A percentile compares a stretch with the other conserved stretches of the same genome.
These are phyloP conservation scores for Talaromyces sp. DNA, from an alignment of 2,329 filamentous ascomycete genomes.

Conservation along the genomic window DNA sequence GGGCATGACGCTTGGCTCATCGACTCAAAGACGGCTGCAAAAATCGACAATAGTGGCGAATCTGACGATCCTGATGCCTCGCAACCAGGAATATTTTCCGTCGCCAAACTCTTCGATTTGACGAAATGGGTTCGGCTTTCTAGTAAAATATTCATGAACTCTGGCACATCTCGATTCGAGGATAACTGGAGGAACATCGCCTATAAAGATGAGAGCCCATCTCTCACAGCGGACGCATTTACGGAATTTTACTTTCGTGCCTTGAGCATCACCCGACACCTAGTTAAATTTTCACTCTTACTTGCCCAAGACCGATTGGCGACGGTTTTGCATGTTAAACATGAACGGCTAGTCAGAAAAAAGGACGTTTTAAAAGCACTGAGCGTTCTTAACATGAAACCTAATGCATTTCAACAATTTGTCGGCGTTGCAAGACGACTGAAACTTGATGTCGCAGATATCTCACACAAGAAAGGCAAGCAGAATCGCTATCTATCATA, in stretches of 20 bases:
- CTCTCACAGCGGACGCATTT: conserved; percentile 70
- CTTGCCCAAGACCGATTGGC: conserved; percentile 42
- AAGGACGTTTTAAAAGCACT: conserved; percentile 20
- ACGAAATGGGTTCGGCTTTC: conserved; percentile 61
- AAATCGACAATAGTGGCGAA: conserved; percentile 23
- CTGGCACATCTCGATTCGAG: conserved; percentile 48
- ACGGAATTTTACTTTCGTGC: conserved; percentile 67
- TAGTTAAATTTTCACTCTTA: conserved; percentile 66
- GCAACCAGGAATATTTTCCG: conserved; percentile 37
- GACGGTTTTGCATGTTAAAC: conserved; percentile 9
- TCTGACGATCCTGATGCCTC: conserved; percentile 8
- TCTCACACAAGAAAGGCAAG: conserved; percentile 27
- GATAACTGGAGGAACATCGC: conserved; percentile 64
- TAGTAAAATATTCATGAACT: conserved; percentile 69
- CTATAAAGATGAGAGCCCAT: conserved; percentile 52
- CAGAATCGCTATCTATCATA: conserved; percentile 27
- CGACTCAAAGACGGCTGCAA: conserved; percentile 28
- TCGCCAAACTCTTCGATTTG: conserved; percentile 55
- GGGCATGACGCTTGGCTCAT: conserved; percentile 61
- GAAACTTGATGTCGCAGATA: conserved; percentile 46
- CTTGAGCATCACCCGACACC: conserved; percentile 61
- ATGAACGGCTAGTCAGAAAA: conserved; percentile 48
- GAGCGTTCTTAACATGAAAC: conserved; percentile 48
- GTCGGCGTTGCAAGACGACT: conserved; percentile 47
- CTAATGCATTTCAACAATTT: conserved; percentile 48